Base-by-base conservation (phyloP, 2,329 filamentous ascomycete species). In the Aspergillus sp. region DNA sequence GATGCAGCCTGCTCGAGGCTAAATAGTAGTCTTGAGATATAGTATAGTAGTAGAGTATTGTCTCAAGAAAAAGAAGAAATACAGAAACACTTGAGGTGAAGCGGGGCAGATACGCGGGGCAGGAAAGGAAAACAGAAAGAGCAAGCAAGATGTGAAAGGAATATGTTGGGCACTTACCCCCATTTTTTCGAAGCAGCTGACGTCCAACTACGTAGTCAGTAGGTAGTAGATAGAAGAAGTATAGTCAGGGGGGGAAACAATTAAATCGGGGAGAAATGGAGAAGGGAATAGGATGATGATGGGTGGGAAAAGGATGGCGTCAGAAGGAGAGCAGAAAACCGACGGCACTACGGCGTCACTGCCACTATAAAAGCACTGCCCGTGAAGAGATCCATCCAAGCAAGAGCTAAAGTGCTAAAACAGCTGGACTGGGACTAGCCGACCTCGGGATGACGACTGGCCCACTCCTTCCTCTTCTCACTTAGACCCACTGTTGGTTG, bases 31-130 rank as follows among this genome's bases (percentile, higher is more conserved):
- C 23, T 32, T 19, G 13, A 5, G 21, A 13, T 27, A 5, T 53
- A 5, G 17, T 36, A 8, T 39, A 25, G 25, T 13, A 8, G 25
- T 27, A 7, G 2, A 10, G 27, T 30, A 30, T 30, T 10, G 27
- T 11, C 27, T 5, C 27, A 32, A 13, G 7, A 53, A 21, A 8
- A 32, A 47, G 7, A 38, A 8, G 8, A n/a, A 47, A 47, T 23
- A 38, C 21, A 27, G 7, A 27, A 27, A 27, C 25, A 7, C 25
- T 3, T 38, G 27, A 47, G 47, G 32, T 49, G 32, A 39, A 48
- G 58, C 44, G 55, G 54, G 54, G 54, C 53, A 55, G 53, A 8
- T 52, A 52, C 27, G 58, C 58, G 61, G 58, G 61, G 58, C 55
- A 58, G 25, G 2, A 13, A 57, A 36, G 27, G 3, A 19, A 13